Base-by-base conservation (phyloP, 2,329 filamentous ascomycete species). In the Pestalotiopsis sp. region DNA sequence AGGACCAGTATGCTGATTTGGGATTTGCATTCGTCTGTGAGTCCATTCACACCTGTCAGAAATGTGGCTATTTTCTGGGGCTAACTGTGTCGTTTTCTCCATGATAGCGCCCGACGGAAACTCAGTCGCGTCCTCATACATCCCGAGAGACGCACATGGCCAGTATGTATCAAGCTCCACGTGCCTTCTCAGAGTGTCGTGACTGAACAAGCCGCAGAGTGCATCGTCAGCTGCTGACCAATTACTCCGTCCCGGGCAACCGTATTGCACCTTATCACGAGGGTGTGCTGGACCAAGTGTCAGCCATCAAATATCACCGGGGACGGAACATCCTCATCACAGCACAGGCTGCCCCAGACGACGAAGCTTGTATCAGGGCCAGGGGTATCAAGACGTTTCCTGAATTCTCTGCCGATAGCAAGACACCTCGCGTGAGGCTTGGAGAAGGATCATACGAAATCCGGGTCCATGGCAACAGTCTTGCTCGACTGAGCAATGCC, bases 281-380 rank as follows among this genome's bases (percentile, higher is more conserved):
- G 70, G 75, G 80, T 74, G 73, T 74, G n/a, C 77, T 78, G 14
- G 76, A 76, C 6, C 77, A 82, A 57, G 79, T 85, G 65, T 84
- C 83, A 9, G 84, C 84, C 4, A 82, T 88, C 71, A 80, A 81
- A 67, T 87, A 85, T 66, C 83, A 86, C 66, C 72, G 76, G 4
- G 76, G 13, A 70, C 71, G 57, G 76, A 69, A 17, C 78, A 71
- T 78, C 80, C 3, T 59, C 85, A 11, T 80, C 76, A 69, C 73
- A 80, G 20, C 83, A 85, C 71, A 78, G 78, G 2, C 81, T 39
- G 55, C 39, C 12, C 25, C 58, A 3, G n/a, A 39, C 11, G 14
- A 31, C 17, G 7, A 5, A 20, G 14, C 17, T 59, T 59, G n/a
- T 13, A 23, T 59, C n/a, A 20, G 55, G 12, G 55, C 55, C 7